phyloP scores from a whole-genome alignment of 805 yeast genomes.

The Clavispora vitiphila region DNA sequence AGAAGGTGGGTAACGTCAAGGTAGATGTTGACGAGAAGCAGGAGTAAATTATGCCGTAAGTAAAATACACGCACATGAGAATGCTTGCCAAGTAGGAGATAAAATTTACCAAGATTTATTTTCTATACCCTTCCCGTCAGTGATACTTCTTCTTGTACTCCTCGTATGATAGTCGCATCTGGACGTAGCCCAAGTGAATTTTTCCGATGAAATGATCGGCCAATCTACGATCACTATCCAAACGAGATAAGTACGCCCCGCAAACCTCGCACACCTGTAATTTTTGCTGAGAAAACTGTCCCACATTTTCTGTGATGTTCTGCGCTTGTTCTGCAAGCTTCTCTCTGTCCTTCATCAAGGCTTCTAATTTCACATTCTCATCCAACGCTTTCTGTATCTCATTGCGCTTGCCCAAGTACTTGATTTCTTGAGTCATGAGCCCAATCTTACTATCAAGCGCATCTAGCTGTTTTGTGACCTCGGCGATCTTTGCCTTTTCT shows the following conservation, averaged over 20 bases:
- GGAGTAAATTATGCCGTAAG: background rate
- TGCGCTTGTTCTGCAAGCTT: constrained; percentile 52
- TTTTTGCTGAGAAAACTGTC: constrained; percentile 85
- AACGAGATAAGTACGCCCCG: constrained; percentile 79
- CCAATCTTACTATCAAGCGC: constrained; percentile 58
- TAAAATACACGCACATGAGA: background rate
- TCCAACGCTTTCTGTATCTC: constrained; percentile 44
- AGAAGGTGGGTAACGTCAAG: constrained; percentile 27
- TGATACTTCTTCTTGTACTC: constrained; percentile 23
- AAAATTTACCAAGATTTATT: no score
- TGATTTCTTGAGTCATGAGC: constrained; percentile 62
- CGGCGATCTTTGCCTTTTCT: constrained; percentile 56
- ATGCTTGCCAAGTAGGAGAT: no score
- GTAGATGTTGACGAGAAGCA: constrained; percentile 9
- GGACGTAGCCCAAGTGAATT: constrained; percentile 76
- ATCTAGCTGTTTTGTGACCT: constrained; percentile 54
- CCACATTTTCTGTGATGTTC: constrained; percentile 62
- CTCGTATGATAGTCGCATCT: constrained; percentile 56
- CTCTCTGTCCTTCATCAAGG: constrained; percentile 44
- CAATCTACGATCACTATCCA: constrained; percentile 82
- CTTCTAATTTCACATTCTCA: constrained; percentile 44
- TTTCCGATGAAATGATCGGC: constrained; percentile 90
- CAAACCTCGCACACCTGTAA: constrained; percentile 86
- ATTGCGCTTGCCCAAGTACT: constrained; percentile 44
- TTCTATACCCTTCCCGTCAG: background rate